phyloP scores from a whole-genome alignment of 768 basidiomycete genomes.

The Leccinum subgranulosum region DNA sequence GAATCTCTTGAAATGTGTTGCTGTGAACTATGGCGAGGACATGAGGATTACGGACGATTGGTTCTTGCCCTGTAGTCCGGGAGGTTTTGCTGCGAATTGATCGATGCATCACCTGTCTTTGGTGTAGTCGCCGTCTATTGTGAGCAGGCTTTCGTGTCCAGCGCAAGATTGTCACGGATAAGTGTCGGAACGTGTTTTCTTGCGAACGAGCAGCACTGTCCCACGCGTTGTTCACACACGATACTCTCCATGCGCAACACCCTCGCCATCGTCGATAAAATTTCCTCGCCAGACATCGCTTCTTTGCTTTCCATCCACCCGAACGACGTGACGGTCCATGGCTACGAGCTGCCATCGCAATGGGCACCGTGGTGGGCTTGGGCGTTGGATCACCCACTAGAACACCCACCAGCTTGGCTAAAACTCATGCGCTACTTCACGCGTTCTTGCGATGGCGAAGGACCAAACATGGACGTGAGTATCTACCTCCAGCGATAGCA shows the following conservation, averaged over 20 bases:
- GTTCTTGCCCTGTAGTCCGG: too few relatives aligned
- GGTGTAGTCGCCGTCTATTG: conserved; percentile 45
- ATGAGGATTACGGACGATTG: too few relatives aligned
- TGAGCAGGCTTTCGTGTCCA: conserved; percentile 47
- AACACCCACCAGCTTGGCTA: conserved; percentile 21
- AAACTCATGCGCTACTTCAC: conserved; percentile 22
- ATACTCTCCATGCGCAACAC: background rate
- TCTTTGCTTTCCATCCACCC: conserved; percentile 46
- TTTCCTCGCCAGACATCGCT: conserved; percentile 23
- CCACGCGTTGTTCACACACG: background rate
- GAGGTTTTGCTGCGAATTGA: conserved; percentile 1
- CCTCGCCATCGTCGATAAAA: conserved; percentile 11
- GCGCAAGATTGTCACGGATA: conserved; percentile 42
- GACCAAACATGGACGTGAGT: conserved; percentile 15
- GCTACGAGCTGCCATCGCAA: conserved; percentile 15
- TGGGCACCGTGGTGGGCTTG: conserved; percentile 40
- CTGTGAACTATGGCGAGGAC: conserved; percentile 42
- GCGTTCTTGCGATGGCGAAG: conserved; percentile 13
- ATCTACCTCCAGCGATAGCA: background rate
- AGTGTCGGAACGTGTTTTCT: too few relatives aligned
- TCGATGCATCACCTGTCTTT: conserved; percentile 24
- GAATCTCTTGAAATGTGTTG: conserved; percentile 46
- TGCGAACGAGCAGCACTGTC: too few relatives aligned
- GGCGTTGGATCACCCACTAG: conserved; percentile 17
- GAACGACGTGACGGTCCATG: conserved; percentile 37